A percentile compares a stretch with the other conserved stretches of the same genome.
Conservation (phyloP, 306 rosid species). For the Amphicarpaea edgeworthii region DNA sequence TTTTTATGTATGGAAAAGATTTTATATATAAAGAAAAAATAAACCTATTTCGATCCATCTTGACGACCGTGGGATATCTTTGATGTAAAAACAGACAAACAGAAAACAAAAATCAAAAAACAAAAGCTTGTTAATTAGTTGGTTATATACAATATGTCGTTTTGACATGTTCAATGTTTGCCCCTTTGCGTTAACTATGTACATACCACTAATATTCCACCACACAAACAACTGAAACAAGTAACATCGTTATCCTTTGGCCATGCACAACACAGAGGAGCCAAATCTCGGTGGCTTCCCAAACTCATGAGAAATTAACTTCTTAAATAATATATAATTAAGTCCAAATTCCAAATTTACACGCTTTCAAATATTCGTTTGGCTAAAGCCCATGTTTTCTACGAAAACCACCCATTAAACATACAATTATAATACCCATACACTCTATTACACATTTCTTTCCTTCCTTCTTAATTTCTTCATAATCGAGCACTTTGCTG, state of each 20-base stretch:
- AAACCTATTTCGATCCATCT: background rate
- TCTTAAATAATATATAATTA: background rate
- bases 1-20: background rate
- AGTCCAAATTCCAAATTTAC: background rate
- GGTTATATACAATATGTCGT: too few species aligned
- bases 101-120: too few species aligned
- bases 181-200: background rate
- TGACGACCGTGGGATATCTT: background rate
- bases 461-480: background rate
- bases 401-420: slow-evolving; percentile 18
- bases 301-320: slow-evolving; percentile 22
- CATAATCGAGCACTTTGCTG: background rate
- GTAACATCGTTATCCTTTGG: slow-evolving; percentile 34
- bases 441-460: background rate
- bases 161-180: background rate
- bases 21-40: background rate
- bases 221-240: background rate
- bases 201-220: background rate
- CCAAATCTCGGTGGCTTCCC: slow-evolving; percentile 33
- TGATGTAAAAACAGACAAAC: background rate
- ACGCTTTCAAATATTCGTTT: background rate
- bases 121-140: too few species aligned
- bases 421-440: slow-evolving; percentile 7
- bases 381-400: slow-evolving; percentile 36
- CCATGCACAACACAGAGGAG: slow-evolving; percentile 19